A percentile compares a stretch with the other conserved stretches of the same genome.
Conservation (phyloP, 108 stramenopile species). For the Skeletonema grethae region DNA sequence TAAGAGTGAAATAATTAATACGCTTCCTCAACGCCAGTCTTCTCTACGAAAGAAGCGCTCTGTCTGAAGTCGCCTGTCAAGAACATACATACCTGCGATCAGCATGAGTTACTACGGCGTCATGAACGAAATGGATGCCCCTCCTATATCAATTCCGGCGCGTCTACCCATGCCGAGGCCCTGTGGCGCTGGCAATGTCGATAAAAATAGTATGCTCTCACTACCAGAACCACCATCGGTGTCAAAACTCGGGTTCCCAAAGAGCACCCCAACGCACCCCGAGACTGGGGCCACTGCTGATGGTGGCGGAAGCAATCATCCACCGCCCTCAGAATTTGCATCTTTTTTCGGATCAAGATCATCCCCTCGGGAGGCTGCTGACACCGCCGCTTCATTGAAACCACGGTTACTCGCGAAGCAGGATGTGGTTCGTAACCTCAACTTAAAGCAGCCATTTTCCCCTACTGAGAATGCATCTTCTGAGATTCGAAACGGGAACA, state of each 20-base stretch:
- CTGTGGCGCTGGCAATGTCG: background rate
- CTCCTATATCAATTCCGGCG: background rate
- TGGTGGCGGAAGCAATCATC: background rate
- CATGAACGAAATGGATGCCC: background rate
- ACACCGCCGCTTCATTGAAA: background rate
- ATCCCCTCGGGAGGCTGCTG: background rate
- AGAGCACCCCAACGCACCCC: background rate
- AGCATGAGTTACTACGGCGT: background rate
- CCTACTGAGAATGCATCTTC: background rate
- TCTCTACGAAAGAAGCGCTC: background rate
- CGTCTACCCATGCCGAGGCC: background rate
- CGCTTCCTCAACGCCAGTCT: background rate
- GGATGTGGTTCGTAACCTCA: background rate
- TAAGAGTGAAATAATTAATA: background rate
- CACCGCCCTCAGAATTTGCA: background rate
- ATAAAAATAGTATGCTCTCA: background rate
- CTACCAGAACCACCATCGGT: background rate
- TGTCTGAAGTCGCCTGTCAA: background rate
- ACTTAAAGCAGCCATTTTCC: background rate
- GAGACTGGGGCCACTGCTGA: background rate
- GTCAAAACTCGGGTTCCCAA: background rate
- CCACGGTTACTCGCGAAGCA: background rate
- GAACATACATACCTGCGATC: background rate
- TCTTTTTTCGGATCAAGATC: background rate
- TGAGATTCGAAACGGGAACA: background rate